Base-by-base conservation (phyloP, 306 rosid species). In the Glycine latifolia region DNA sequence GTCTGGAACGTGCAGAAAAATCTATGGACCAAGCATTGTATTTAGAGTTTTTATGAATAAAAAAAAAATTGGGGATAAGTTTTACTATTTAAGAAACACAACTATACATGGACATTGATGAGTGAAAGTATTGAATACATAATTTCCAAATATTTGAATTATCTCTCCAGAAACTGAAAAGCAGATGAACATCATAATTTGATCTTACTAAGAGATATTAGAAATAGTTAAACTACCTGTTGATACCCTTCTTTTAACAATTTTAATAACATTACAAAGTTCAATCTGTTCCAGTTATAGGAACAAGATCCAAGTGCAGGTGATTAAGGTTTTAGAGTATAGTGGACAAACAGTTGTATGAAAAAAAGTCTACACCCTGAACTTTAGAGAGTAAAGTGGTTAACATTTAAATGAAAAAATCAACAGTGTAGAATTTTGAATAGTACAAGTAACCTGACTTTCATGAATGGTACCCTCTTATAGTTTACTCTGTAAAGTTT, bases 21-120 rank as follows among this genome's bases (percentile, higher is more conserved):
- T 81, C 33, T 79, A 48, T 66, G n/a, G 70, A 58, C 77, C 12
- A 2, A 10, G 76, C 44, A 46, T 37, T 65, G 35, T 77, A 63
- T 33, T 6, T 46, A 76, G n/a, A 44, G 39, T 0, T 44, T 58
- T 46, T 43, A 68, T 4, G 76, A 47, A 56, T 33, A n/a, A 56
- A 3, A 67, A 41, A 0, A 52, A 39, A 16, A 54, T 54, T 67
- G 72, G 17, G 14, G 37, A 44, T 53, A 60, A 13, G 35, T 4
- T 60, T 46, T 44, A 10, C 47, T 14, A 47, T 39, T 39, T 39
- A 39, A 35, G 58, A 35, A 49, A 35, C 52, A 49, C 39, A 76
- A 10, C 14, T 65, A 16, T 52, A 33, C 61, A 33, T 35, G n/a
- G 15, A 2, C 33, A 5, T 50, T 6, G 5, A 49, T 8, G 35